phyloP scores from a whole-genome alignment of 2,329 filamentous ascomycete species.

The Clonostachys chloroleuca region DNA sequence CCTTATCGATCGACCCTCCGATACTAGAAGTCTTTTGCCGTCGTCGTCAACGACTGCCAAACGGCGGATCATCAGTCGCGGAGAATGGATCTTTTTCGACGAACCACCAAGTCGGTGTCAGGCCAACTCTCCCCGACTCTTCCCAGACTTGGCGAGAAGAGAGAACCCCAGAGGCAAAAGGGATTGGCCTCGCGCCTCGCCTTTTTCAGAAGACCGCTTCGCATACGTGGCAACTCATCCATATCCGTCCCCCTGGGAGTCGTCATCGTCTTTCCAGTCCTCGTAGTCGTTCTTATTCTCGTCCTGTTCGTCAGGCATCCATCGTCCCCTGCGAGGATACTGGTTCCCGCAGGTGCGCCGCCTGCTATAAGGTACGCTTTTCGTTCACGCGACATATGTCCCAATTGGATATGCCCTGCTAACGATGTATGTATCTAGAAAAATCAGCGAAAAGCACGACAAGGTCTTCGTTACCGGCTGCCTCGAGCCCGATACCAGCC shows the following conservation, averaged over 20 bases:
- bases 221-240: constrained; percentile 85
- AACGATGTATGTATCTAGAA: constrained; percentile 44
- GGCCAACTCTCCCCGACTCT: constrained; percentile 34
- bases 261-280: constrained; percentile 86
- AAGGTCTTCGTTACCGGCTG: constrained; percentile 95
- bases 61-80: too few species aligned
- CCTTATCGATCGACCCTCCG: neutral
- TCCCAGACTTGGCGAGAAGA: constrained; percentile 46
- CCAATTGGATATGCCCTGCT: neutral
- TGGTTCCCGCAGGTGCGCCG: constrained; percentile 84
- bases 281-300: constrained; percentile 87
- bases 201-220: constrained; percentile 82
- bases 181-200: constrained; percentile 52
- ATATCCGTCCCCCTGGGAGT: constrained; percentile 90
- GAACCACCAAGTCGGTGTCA: constrained; percentile 46
- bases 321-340: constrained; percentile 72
- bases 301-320: constrained; percentile 87
- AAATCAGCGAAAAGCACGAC: constrained; percentile 96
- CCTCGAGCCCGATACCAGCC: constrained; percentile 71
- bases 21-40: too few species aligned
- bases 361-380: constrained; percentile 74
- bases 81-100: constrained; percentile 53
- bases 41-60: too few species aligned
- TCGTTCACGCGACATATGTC: neutral
- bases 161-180: constrained; percentile 26